Evolutionary conservation across 192 early-diverging fungal species (phyloP).

Genomic region (Entomortierella lignicola): DNA sequence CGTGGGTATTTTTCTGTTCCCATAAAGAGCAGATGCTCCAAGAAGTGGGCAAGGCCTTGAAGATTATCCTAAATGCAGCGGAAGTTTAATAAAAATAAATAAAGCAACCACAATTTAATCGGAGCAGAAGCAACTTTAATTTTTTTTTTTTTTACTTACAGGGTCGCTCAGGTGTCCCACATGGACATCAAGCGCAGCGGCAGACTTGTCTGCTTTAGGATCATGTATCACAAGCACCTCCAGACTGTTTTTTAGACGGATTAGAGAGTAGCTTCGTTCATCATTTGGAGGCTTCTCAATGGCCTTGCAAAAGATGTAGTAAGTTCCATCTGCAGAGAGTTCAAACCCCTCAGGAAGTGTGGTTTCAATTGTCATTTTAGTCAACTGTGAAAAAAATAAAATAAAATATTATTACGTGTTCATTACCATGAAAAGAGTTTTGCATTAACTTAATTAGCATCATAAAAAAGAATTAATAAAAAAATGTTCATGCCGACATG

Average conservation of each 20-base stretch:
- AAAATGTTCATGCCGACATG: too few relatives aligned
- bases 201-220: conserved; percentile 64
- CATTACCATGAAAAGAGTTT: background rate
- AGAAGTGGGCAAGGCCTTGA: conserved; percentile 75
- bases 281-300: conserved; percentile 70
- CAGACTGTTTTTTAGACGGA: conserved; percentile 68
- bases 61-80: conserved; percentile 56
- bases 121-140: too few relatives aligned
- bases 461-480: too few relatives aligned
- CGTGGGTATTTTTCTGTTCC: conserved; percentile 76
- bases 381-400: background rate
- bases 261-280: conserved; percentile 65
- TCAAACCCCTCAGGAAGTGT: conserved; percentile 16
- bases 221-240: conserved; percentile 69
- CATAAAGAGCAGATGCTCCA: conserved; percentile 77
- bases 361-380: background rate
- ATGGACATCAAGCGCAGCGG: conserved; percentile 68
- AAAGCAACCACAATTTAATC: too few relatives aligned
- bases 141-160: too few relatives aligned
- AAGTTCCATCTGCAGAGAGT: conserved; percentile 18
- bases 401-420: background rate
- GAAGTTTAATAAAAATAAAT: too few relatives aligned
- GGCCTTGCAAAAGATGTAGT: conserved; percentile 30
- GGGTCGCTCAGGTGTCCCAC: conserved; percentile 72
- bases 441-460: too few relatives aligned